Evolutionary conservation across 768 basidiomycete genomes (phyloP).

Genomic region (Panellus pusillus): DNA sequence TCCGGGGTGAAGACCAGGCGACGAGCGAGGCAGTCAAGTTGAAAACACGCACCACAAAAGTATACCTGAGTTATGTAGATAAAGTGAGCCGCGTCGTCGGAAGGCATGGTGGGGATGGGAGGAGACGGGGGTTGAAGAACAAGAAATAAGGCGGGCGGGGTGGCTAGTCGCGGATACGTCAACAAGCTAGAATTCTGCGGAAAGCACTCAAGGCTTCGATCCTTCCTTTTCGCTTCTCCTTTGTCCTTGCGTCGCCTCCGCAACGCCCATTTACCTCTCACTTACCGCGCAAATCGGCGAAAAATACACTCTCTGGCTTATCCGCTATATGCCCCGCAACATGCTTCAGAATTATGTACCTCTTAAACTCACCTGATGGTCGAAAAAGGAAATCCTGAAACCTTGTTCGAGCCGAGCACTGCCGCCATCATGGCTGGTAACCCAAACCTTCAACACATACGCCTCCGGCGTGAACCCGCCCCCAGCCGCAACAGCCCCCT

Average conservation of each 20-base stretch:
- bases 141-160: conserved; percentile 19
- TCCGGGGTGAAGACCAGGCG: conserved; percentile 30
- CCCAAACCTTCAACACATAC: conserved; percentile 26
- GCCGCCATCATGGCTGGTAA: conserved; percentile 4
- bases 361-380: too few species aligned
- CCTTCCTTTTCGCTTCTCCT: conserved; percentile 16
- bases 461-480: conserved; percentile 42
- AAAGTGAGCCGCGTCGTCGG: background rate
- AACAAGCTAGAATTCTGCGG: conserved; percentile 3
- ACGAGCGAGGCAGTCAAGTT: conserved; percentile 19
- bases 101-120: conserved; percentile 29
- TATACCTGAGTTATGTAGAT: conserved; percentile 69
- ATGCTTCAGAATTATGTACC: background rate
- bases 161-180: conserved; percentile 13
- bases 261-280: conserved; percentile 16
- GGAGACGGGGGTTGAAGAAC: conserved; percentile 23
- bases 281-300: conserved; percentile 10
- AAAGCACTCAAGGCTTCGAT: background rate
- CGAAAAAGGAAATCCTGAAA: too few species aligned
- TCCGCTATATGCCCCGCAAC: background rate
- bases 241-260: conserved; percentile 17
- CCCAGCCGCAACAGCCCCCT: conserved; percentile 31
- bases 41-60: conserved; percentile 71
- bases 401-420: too few species aligned
- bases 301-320: background rate